phyloP scores from a whole-genome alignment of 129 eudicot genomes.

The Flaveria sonorensis region DNA sequence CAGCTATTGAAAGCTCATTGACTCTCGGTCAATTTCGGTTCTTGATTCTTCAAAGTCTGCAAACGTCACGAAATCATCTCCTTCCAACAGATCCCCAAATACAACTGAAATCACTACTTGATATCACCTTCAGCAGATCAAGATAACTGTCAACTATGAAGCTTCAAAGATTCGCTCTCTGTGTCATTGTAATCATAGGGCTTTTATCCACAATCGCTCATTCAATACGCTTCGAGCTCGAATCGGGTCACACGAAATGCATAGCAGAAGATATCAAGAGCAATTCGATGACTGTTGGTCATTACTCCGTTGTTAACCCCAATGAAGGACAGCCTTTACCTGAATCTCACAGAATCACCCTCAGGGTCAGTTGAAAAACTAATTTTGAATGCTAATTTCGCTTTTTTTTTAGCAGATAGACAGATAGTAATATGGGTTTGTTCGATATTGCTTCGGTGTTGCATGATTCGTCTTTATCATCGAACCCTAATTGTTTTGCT shows the following conservation, averaged over 20 bases:
- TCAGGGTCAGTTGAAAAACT: conserved; percentile 49
- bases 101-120: conserved; percentile 1
- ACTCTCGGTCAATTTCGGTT: conserved; percentile 14
- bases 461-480: not conserved
- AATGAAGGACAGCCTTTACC: conserved; percentile 75
- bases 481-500: not conserved
- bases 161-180: conserved; percentile 28
- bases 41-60: conserved; percentile 4
- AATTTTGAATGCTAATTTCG: not conserved
- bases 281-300: conserved; percentile 92
- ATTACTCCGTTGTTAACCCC: conserved; percentile 71
- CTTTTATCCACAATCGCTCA: conserved; percentile 42
- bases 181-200: conserved; percentile 38
- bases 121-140: not conserved
- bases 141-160: conserved; percentile 27
- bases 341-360: conserved; percentile 78
- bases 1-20: conserved; percentile 20
- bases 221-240: conserved; percentile 79
- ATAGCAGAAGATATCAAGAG: conserved; percentile 84
- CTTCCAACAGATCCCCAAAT: conserved; percentile 19
- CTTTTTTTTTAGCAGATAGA: not conserved
- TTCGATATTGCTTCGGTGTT: not conserved
- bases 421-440: not conserved
- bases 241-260: conserved; percentile 90
- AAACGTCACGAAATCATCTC: conserved; percentile 11